A percentile compares a stretch with the other conserved stretches of the same genome.
Evolutionary conservation across 2,329 filamentous ascomycete genomes (phyloP).

Genomic region (Penicillium decumbens): DNA sequence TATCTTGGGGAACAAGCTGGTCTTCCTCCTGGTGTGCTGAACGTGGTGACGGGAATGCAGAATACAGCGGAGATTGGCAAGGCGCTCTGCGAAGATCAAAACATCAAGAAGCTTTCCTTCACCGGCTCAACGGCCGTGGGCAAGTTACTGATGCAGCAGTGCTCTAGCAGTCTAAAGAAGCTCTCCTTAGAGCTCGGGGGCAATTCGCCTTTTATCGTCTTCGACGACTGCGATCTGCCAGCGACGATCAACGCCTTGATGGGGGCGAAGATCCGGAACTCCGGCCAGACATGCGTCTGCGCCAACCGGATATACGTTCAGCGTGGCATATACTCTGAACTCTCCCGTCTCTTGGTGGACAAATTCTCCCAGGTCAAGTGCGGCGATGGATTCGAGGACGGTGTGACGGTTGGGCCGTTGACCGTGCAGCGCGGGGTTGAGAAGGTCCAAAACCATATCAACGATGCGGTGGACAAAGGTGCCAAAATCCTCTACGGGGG

Average conservation of each 20-base stretch:
- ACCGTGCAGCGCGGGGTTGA: slow-evolving; percentile 62
- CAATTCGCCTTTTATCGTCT: slow-evolving; percentile 25
- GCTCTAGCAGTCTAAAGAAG: slow-evolving; percentile 17
- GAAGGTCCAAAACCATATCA: slow-evolving; percentile 72
- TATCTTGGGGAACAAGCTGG: slow-evolving; percentile 28
- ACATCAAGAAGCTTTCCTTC: slow-evolving; percentile 22
- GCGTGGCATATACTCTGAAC: slow-evolving; percentile 6
- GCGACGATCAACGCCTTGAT: slow-evolving; percentile 10
- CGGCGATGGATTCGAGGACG: slow-evolving; percentile 36
- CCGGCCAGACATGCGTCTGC: slow-evolving; percentile 18
- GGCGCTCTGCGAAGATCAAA: slow-evolving; percentile 35
- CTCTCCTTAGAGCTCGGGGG: slow-evolving; percentile 24
- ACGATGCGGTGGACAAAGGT: slow-evolving; percentile 70
- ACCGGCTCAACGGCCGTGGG: slow-evolving; percentile 21
- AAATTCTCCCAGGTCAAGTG: slow-evolving; percentile 30
- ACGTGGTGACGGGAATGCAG: slow-evolving; percentile 5
- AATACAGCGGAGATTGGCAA: slow-evolving; percentile 49
- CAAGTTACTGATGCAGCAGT: slow-evolving; percentile 14
- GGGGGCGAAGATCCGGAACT: slow-evolving; percentile 1
- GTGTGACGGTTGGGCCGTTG: slow-evolving; percentile 43
- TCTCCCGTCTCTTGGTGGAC: slow-evolving; percentile 4
- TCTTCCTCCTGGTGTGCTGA: slow-evolving; percentile 28
- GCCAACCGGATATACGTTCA: slow-evolving; percentile 18
- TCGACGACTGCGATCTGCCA: slow-evolving; percentile 22
- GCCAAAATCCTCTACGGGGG: slow-evolving; percentile 69